Base-by-base conservation (phyloP, 2,329 filamentous ascomycete species). In the Ophiognomonia clavigignenti-juglandacearum region DNA sequence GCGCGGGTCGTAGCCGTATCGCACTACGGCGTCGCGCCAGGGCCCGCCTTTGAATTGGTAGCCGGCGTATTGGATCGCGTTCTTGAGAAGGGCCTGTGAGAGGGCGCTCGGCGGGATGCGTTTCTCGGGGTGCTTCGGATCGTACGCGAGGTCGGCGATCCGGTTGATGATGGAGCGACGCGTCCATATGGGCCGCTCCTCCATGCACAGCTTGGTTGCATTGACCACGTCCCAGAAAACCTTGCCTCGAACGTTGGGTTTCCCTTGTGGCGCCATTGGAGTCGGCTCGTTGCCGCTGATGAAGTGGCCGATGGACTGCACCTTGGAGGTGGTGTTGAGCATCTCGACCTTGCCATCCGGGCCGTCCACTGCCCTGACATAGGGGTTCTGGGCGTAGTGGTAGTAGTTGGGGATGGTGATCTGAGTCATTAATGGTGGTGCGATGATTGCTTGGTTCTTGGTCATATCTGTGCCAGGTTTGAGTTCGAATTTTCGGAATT, bases 11-110 rank as follows among this genome's bases (percentile, higher is more conserved):
- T 95, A 67, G 9, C 92, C 92, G 63, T 91, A 93, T 39, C 78
- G 82, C 53, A 96, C 81, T 45, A 96, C 82, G 3, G 87, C 84
- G 63, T 97, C 91, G 53, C 89, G 80, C 86, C 89, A 98, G 0
- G 93, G 91, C 0, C 93, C 93, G 19, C 86, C 89, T 50, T 86
- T 85, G 73, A 97, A 96, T 66, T 91, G 88, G 67, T 96, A 98
- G 8, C 87, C 90, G 4, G 88, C 82, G 58, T 93, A 92, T 53
- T 89, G 86, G 43, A 91, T 78, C 39, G 87, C 87, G 60, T 85
- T 78, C 57, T 88, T 86, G 51, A 96, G 65, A 35, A 77, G 66
- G 48, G 77, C 77, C 62, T 73, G 79, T 16, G 60, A 62, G 31
- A 66, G 57, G 40, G 54, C 58, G 8, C n/a, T n/a, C n/a, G 38